A percentile compares a stretch with the other conserved stretches of the same genome.
These are phyloP conservation scores for Auriscalpium vulgare DNA, from an alignment of 768 basidiomycete species.

Conservation along the genomic window DNA sequence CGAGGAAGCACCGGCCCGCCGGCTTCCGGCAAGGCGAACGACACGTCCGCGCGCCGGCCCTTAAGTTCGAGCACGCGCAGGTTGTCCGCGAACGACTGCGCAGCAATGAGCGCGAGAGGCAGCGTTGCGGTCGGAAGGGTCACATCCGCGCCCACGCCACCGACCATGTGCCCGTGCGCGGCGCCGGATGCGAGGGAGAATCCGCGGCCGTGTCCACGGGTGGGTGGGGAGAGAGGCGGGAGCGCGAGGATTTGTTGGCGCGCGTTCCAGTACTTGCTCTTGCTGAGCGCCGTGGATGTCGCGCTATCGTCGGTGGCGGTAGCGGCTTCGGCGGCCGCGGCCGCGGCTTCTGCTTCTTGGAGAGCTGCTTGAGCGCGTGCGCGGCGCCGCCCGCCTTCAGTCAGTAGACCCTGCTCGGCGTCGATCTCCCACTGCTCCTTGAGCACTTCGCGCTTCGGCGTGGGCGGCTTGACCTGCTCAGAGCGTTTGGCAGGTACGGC, in stretches of 20 bases:
- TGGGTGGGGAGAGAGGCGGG: slow-evolving; percentile 3
- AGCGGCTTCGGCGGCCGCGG: slow-evolving; percentile 13
- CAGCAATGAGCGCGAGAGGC: slow-evolving; percentile 9
- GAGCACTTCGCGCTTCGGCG: slow-evolving; percentile 26
- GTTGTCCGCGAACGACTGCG: slow-evolving; percentile 13
- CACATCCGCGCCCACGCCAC: background rate
- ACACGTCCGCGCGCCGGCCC: slow-evolving; percentile 60
- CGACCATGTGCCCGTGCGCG: background rate
- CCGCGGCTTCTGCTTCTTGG: slow-evolving; percentile 3
- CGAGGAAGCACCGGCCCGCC: slow-evolving; percentile 44
- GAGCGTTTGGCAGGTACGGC: background rate
- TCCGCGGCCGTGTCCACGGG: background rate
- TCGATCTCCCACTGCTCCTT: slow-evolving; percentile 81
- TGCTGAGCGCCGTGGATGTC: slow-evolving; percentile 3
- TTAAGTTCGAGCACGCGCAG: slow-evolving; percentile 43
- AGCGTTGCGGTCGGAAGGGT: slow-evolving; percentile 10
- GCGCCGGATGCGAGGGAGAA: slow-evolving; percentile 1
- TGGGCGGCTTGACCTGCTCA: slow-evolving; percentile 1
- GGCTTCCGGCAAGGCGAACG: slow-evolving; percentile 43
- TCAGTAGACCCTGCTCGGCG: slow-evolving; percentile 64
- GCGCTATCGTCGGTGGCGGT: slow-evolving; percentile 5
- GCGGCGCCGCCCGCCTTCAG: slow-evolving; percentile 65
- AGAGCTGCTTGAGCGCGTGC: slow-evolving; percentile 48
- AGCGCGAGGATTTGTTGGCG: slow-evolving; percentile 7
- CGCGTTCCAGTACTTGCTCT: slow-evolving; percentile 12